Evolutionary conservation across 1,284 basidiomycete species (phyloP).

Genomic region (Acaromyces ingoldii): DNA sequence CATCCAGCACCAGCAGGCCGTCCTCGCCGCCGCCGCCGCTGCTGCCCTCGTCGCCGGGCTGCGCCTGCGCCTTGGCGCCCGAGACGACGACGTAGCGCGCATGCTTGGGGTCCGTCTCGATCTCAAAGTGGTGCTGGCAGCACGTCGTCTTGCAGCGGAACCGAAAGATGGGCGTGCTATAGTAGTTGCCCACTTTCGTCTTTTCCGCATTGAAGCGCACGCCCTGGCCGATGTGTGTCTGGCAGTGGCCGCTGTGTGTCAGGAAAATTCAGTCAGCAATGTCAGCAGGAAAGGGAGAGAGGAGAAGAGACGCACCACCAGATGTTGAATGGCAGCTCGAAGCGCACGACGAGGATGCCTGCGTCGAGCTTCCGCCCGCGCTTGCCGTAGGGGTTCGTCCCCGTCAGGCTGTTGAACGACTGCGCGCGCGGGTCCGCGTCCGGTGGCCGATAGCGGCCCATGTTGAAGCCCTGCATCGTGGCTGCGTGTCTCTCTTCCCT

Average conservation of each 20-base stretch:
- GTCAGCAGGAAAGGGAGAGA: background rate
- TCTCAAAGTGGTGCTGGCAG: conserved; percentile 89
- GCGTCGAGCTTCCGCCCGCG: conserved; percentile 86
- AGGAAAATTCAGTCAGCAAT: conserved; percentile 13
- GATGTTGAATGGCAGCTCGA: conserved; percentile 82
- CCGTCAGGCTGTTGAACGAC: conserved; percentile 17
- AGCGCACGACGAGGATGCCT: conserved; percentile 83
- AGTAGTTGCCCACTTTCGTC: conserved; percentile 91
- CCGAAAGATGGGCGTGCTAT: conserved; percentile 84
- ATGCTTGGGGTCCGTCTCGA: conserved; percentile 96
- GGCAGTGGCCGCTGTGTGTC: conserved; percentile 7
- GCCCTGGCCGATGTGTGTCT: conserved; percentile 30
- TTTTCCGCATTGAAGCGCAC: conserved; percentile 94
- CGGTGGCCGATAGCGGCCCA: conserved; percentile 43
- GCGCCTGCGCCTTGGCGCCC: conserved; percentile 60
- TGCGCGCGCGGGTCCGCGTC: conserved; percentile 20
- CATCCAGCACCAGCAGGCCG: too few species aligned
- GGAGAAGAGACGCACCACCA: too few species aligned
- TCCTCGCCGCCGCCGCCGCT: too few species aligned
- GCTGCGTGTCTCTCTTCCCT: too few species aligned
- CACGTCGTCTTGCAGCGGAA: conserved; percentile 96
- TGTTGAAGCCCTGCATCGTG: conserved; percentile 47
- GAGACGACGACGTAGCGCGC: conserved; percentile 86
- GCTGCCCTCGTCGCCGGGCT: too few species aligned
- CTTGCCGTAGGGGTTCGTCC: conserved; percentile 61